These are phyloP conservation scores for Neoboletus magnificus DNA, from an alignment of 768 basidiomycete species.

Conservation along the genomic window DNA sequence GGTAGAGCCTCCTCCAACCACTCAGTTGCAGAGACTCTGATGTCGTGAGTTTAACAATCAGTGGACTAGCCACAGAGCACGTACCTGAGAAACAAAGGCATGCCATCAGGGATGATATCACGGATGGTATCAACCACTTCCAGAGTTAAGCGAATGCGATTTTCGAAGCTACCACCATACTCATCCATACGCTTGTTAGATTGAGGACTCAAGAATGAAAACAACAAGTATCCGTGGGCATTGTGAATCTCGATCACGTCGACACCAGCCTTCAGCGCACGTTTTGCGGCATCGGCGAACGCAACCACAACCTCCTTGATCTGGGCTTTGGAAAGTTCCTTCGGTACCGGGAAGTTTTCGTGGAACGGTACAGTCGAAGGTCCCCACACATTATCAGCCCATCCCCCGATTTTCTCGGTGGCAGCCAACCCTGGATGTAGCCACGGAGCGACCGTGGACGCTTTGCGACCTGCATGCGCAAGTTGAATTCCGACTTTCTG, in stretches of 20 bases:
- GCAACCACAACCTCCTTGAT: conserved; percentile 56
- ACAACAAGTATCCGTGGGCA: conserved; percentile 61
- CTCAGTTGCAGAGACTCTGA: conserved; percentile 64
- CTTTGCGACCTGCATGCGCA: conserved; percentile 77
- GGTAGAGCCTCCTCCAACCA: conserved; percentile 62
- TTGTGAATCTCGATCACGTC: conserved; percentile 60
- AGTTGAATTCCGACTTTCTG: conserved; percentile 74
- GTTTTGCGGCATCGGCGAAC: conserved; percentile 48
- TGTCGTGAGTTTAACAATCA: neutral
- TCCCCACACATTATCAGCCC: conserved; percentile 52
- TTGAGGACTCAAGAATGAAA: conserved; percentile 55
- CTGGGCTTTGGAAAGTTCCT: conserved; percentile 53
- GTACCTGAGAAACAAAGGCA: conserved; percentile 72
- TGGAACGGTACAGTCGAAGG: conserved; percentile 51
- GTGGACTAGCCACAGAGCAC: conserved; percentile 1
- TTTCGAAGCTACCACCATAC: conserved; percentile 72
- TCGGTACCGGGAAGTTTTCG: conserved; percentile 47
- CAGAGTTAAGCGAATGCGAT: conserved; percentile 57
- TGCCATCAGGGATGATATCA: conserved; percentile 51
- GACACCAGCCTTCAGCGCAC: conserved; percentile 58
- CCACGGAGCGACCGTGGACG: conserved; percentile 63
- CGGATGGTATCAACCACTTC: conserved; percentile 66
- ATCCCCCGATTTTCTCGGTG: conserved; percentile 42
- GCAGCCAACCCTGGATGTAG: conserved; percentile 37
- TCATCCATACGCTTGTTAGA: conserved; percentile 63